These are phyloP conservation scores for Lactarius pseudohatsudake DNA, from an alignment of 768 basidiomycete species.

Conservation along the genomic window DNA sequence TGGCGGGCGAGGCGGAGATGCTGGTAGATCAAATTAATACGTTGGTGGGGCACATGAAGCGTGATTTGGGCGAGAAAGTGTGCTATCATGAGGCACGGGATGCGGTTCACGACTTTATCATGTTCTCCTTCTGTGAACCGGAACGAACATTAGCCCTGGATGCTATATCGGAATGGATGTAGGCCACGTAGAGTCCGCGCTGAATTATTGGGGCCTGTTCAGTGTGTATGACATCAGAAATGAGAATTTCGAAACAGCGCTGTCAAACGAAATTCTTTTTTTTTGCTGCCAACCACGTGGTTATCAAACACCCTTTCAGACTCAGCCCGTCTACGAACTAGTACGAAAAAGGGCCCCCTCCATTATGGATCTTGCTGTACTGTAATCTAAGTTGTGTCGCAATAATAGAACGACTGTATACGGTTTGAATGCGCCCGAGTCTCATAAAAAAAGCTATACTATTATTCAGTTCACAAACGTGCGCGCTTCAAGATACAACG, in stretches of 20 bases:
- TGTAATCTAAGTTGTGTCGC: no score
- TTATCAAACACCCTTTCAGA: no score
- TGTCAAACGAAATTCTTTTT: no score
- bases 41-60: constrained; percentile 32
- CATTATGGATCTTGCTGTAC: no score
- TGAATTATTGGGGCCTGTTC: not conserved
- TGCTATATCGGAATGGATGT: constrained; percentile 29
- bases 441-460: no score
- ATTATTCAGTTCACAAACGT: no score
- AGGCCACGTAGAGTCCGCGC: not conserved
- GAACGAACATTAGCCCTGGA: constrained; percentile 32
- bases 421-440: no score
- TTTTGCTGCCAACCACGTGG: not conserved
- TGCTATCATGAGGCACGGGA: constrained; percentile 35
- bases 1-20: constrained; percentile 36
- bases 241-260: not conserved
- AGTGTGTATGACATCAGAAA: not conserved
- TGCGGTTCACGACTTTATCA: constrained; percentile 35
- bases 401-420: no score
- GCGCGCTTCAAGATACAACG: no score
- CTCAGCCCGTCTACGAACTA: no score
- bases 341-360: no score
- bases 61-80: constrained; percentile 37
- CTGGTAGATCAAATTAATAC: constrained; percentile 40
- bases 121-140: constrained; percentile 31